Base-by-base conservation (phyloP, 2,329 filamentous ascomycete genomes). In the Parascedosporium putredinis region DNA sequence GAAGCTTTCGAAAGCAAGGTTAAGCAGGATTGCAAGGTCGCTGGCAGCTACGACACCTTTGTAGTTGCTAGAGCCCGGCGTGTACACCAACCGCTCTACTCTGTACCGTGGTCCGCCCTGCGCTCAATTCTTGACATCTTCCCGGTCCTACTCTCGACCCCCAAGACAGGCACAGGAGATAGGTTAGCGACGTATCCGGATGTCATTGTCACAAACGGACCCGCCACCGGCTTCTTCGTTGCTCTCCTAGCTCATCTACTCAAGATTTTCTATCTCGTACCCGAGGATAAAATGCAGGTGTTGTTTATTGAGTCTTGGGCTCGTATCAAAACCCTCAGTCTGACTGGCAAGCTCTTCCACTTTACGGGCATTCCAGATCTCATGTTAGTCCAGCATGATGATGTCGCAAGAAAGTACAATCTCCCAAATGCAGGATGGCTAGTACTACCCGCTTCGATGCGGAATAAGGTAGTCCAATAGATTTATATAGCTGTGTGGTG, bases 301-400 rank as follows among this genome's bases (percentile, higher is more conserved):
- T 72, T 97, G 12, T 98, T 93, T 63, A 78, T 96, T 24, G 93
- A 98, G 71, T 93, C 86, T 18, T 96, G 90, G 84, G 91, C 93
- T 2, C 77, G 93, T 14, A 86, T 95, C 14, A 83, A 76, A 55
- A 83, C 79, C 10, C 67, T 97, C 55, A 97, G 91, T 67, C 64
- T 96, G 52, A 95, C 88, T 33, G 93, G 91, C 1, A 83, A 79
- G 61, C 68, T 97, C 33, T 70, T 98, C 51, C 67, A 84, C 51
- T 68, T 71, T 55, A 70, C 70, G 2, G 68, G 72, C 43, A 66
- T 94, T 36, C 86, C 86, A 45, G 87, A 95, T 65, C 69, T 83
- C 45, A 86, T 94, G 59, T 64, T 94, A 48, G 88, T 95, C 50
- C 90, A 96, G 70, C 93, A 91, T 74, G 73, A 79, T 52, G 67